Base-by-base conservation (phyloP, 257 asterid species). In the Cruciata laevipes region DNA sequence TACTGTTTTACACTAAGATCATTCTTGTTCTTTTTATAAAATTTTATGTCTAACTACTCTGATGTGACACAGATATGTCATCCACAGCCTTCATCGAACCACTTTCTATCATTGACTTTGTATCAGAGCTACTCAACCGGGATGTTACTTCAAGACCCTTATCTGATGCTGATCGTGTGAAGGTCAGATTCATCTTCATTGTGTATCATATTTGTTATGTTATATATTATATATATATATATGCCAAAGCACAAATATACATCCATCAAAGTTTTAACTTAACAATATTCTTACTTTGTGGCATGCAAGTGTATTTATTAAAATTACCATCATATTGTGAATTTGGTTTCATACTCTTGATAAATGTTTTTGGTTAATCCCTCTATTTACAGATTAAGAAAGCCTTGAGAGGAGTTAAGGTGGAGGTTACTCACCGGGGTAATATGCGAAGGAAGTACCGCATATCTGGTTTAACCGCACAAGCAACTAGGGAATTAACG, bases 21-120 rank as follows among this genome's bases (percentile, higher is more conserved):
- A 7, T 37, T 37, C 42, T 8, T 37, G 11, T 35, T 5, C 8
- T 35, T 35, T 33, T 35, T 35, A 37, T 7, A 37, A 37, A 37
- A 37, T 32, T 32, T 1, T 27, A 27, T 27, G 30, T 27, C 30
- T 27, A 27, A 27, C 30, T 27, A 27, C 30, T 27, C 30, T 27
- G 30, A 2, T 27, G 1, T 27, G 30, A 2, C 30, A 27, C 91
- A 94, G 99, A 94, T 80, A 94, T 91, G 96, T 94, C 99, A 33
- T 94, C 98, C 42, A 94, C 98, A 37, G 96, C 98, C 6, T 94
- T 94, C 81, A 89, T 94, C 53, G 99, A 90, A 84, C 95, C 99
- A 58, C 89, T 94, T 18, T 94, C 93, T 5, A 96, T 94, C 14
- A 86, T 91, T 56, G 96, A 86, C 20, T 94, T 94, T 70, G 98